Conservation (phyloP, 768 basidiomycete genomes). For the Rhizopogon roseolus region DNA sequence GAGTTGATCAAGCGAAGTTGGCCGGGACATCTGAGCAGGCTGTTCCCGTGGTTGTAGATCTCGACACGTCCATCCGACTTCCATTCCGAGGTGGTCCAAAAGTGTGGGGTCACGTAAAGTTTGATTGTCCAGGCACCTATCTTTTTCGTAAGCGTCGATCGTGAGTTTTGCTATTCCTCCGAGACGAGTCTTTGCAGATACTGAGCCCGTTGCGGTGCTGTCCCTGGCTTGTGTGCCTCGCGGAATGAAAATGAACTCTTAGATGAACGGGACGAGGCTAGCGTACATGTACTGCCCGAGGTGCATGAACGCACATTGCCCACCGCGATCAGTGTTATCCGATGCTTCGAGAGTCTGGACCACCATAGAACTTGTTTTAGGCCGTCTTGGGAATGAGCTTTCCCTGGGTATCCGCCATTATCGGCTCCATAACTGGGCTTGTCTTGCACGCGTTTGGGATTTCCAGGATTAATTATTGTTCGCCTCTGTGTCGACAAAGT, state of each 20-base stretch:
- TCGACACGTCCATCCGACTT: neutral
- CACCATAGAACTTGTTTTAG: neutral
- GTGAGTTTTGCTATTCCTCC: neutral
- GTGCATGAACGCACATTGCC: neutral
- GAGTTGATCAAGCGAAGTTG: neutral
- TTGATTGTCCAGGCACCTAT: constrained; percentile 1
- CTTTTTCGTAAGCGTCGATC: constrained; percentile 4
- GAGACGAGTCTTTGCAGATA: neutral
- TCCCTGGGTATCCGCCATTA: neutral
- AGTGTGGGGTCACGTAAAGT: neutral
- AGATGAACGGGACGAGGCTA: neutral
- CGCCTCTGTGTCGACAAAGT: neutral
- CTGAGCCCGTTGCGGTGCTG: neutral
- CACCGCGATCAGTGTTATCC: neutral
- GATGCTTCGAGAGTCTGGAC: neutral
- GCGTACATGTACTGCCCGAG: neutral
- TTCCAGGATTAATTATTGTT: neutral
- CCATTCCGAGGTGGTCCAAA: neutral
- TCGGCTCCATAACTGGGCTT: neutral
- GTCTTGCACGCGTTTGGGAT: neutral
- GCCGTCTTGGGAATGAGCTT: neutral
- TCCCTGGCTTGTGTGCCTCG: constrained; percentile 2
- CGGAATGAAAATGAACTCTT: neutral
- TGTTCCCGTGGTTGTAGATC: neutral
- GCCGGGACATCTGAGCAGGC: neutral